A percentile compares a stretch with the other conserved stretches of the same genome.
These are phyloP conservation scores for Coemansia javaensis DNA, from an alignment of 192 early-diverging fungal genomes.

Conservation along the genomic window DNA sequence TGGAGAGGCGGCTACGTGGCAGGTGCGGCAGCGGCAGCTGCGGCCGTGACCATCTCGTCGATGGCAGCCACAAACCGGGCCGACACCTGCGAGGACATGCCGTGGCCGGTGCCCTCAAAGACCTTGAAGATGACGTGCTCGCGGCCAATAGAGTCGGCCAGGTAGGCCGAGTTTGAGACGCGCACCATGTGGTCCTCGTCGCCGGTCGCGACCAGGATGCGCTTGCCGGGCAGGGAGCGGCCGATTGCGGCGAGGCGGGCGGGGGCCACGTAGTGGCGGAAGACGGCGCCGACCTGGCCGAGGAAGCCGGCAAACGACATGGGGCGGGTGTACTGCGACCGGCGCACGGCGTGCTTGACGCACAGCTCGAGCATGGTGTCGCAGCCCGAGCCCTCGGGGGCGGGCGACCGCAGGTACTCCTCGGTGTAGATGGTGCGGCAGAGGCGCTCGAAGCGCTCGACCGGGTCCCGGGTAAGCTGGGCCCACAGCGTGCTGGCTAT, in stretches of 20 bases:
- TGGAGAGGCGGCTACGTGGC: too few relatives aligned
- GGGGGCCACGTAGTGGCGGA: conserved; percentile 42
- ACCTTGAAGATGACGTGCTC: conserved; percentile 33
- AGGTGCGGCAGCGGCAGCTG: too few relatives aligned
- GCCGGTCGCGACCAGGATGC: conserved; percentile 40
- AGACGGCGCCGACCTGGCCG: conserved; percentile 36
- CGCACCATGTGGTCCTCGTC: conserved; percentile 42
- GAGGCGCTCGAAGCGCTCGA: conserved; percentile 30
- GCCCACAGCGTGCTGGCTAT: conserved; percentile 23
- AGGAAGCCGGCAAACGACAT: conserved; percentile 34
- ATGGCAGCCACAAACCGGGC: conserved; percentile 16
- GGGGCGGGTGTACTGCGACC: conserved; percentile 33
- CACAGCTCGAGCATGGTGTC: conserved; percentile 36
- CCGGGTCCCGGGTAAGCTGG: conserved; percentile 32
- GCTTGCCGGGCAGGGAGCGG: conserved; percentile 25
- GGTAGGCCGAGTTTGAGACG: conserved; percentile 34
- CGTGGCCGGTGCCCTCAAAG: conserved; percentile 37
- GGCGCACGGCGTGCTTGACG: conserved; percentile 20
- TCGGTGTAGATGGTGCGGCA: conserved; percentile 34
- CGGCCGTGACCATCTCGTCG: conserved; percentile 22
- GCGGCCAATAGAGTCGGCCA: conserved; percentile 37
- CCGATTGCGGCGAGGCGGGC: conserved; percentile 25
- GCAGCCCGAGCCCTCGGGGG: conserved; percentile 25
- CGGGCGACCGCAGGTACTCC: conserved; percentile 28
- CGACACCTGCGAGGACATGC: conserved; percentile 26